Percentiles rank a stretch among this genome's conserved stretches.
Conservation (phyloP, 2,329 filamentous ascomycete species). For the Phialocephala subalpina region DNA sequence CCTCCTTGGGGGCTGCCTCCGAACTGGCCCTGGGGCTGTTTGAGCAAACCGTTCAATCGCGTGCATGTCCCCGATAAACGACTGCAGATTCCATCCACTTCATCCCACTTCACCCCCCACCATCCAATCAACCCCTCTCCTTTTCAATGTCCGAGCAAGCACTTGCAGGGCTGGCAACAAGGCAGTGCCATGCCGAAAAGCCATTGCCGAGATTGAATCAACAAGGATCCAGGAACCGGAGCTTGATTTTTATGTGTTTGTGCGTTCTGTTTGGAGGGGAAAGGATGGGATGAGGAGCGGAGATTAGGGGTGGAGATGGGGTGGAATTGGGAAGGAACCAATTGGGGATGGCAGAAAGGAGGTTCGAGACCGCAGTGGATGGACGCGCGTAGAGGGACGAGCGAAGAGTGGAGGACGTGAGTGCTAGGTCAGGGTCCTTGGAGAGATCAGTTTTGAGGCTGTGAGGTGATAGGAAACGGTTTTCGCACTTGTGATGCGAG, state of each 20-base stretch:
- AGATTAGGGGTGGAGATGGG: not conserved
- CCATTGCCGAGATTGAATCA: constrained; percentile 15
- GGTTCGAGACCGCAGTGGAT: not conserved
- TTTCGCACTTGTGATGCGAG: not conserved
- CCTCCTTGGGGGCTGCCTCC: not conserved
- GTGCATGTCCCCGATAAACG: too few species aligned
- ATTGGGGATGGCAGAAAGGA: not conserved
- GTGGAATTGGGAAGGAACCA: not conserved
- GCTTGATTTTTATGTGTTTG: not conserved
- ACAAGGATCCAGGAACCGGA: not conserved
- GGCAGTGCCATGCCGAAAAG: constrained; percentile 10
- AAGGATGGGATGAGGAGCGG: not conserved
- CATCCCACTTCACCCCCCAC: not conserved
- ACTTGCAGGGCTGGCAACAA: not conserved
- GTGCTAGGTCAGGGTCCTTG: not conserved
- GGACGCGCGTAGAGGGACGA: constrained; percentile 4
- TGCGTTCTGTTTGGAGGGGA: not conserved
- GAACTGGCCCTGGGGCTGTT: not conserved
- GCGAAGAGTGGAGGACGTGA: not conserved
- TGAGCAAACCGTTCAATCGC: too few species aligned
- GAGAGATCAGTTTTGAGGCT: constrained; percentile 8
- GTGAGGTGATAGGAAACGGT: not conserved
- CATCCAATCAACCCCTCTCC: not conserved
- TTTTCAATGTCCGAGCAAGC: not conserved
- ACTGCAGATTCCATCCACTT: not conserved